Conservation (phyloP, 495 filamentous ascomycete species). For the Penicillium canariense region DNA sequence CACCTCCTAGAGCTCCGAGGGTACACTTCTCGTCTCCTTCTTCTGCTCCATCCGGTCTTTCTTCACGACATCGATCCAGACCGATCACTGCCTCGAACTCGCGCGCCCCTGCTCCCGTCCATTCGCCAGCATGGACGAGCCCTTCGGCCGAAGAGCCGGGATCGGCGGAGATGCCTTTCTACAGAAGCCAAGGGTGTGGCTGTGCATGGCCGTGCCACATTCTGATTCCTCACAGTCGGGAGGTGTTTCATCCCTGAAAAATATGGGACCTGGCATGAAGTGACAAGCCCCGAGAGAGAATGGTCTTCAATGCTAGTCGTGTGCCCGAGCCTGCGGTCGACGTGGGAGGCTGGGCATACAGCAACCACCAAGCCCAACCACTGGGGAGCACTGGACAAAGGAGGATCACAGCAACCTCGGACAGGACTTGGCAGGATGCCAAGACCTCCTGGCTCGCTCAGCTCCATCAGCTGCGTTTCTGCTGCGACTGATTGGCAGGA, state of each 20-base stretch:
- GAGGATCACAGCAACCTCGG: too few species aligned
- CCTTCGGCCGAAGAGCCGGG: background rate
- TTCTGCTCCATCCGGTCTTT: background rate
- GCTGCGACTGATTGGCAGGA: constrained; percentile 19
- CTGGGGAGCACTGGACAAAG: too few species aligned
- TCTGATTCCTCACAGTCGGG: constrained; percentile 14
- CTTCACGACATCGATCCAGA: background rate
- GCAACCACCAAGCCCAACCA: too few species aligned
- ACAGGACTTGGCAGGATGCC: constrained; percentile 9
- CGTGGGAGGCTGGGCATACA: too few species aligned
- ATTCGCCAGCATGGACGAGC: background rate
- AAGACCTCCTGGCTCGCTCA: constrained; percentile 21
- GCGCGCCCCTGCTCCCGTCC: background rate
- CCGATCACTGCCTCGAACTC: background rate
- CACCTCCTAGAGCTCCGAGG: too few species aligned
- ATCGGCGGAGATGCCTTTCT: background rate
- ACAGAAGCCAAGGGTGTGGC: constrained; percentile 21
- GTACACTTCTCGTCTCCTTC: background rate
- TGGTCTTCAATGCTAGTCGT: too few species aligned
- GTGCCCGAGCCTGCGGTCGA: too few species aligned
- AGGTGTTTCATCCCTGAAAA: constrained; percentile 14
- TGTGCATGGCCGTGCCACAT: constrained; percentile 13
- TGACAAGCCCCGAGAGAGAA: background rate
- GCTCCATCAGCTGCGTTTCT: constrained; percentile 6
- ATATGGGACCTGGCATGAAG: background rate